Conservation (phyloP, 2,329 filamentous ascomycete species). For the Diaporthe velutina region DNA sequence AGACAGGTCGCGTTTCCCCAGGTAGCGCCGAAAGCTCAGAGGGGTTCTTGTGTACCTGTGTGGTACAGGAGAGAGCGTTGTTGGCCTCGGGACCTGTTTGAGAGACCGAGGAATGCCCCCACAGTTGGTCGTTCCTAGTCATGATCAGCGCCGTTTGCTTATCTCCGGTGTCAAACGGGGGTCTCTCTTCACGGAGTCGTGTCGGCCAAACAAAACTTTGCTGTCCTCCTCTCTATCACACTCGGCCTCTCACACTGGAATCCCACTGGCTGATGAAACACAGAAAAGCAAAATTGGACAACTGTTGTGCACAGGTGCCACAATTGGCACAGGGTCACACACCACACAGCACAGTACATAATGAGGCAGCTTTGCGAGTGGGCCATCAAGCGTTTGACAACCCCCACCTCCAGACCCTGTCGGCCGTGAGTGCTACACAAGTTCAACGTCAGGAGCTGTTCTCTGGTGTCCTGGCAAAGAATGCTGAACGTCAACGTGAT, state of each 20-base stretch:
- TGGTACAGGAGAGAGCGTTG: slow-evolving; percentile 8
- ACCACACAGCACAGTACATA: neutral
- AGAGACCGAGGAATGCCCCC: slow-evolving; percentile 18
- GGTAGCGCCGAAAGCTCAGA: neutral
- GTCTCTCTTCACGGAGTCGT: slow-evolving; percentile 1
- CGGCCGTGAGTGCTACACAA: neutral
- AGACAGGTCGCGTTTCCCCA: neutral
- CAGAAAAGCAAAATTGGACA: slow-evolving; percentile 8
- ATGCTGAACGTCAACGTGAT: neutral
- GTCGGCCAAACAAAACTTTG: slow-evolving; percentile 30
- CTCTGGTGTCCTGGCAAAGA: neutral
- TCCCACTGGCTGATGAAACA: slow-evolving; percentile 6
- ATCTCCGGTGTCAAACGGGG: slow-evolving; percentile 17
- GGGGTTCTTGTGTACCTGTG: neutral
- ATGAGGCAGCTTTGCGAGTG: neutral
- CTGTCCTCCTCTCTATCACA: slow-evolving; percentile 5
- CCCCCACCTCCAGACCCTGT: neutral
- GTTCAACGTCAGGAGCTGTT: neutral
- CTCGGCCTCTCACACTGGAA: slow-evolving; percentile 1
- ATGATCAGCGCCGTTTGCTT: slow-evolving; percentile 35
- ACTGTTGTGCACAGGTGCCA: neutral
- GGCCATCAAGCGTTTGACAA: neutral
- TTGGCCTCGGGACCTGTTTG: slow-evolving; percentile 17
- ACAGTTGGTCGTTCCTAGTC: slow-evolving; percentile 24
- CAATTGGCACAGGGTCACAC: neutral